Base-by-base conservation (phyloP, 768 basidiomycete species). In the Leccinum boreale region DNA sequence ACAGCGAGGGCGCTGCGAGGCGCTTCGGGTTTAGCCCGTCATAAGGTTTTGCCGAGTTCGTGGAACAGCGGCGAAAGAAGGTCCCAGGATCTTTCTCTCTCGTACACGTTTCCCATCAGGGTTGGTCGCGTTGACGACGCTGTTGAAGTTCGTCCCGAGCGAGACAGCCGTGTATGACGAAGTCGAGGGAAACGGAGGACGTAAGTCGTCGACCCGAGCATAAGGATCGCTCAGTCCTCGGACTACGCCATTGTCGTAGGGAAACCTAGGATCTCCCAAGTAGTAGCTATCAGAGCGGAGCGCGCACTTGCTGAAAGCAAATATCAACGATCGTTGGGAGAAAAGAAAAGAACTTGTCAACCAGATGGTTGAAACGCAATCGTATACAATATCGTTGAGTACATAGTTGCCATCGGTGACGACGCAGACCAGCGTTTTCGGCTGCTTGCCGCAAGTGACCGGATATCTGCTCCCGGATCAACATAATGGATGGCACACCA, bases 331-430 rank as follows among this genome's bases (percentile, higher is more conserved):
- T 61, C 7, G 35, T 19, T 14, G 64, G 59, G 39, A 61, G 56
- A 55, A 58, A 65, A 14, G 57, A 61, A 11, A 55, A 65, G 15
- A 10, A 29, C 14, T 60, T 57, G 50, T 44, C 15, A 55, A 49
- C 57, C 53, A 64, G 29, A 64, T 46, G 6, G 58, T 60, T 3
- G 62, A 62, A 5, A 39, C 33, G 33, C 33, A 35, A 35, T 14
- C 33, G 33, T 39, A 39, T 2, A 39, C 17, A 7, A 36, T 36
- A 3, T 36, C 15, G 15, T 15, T 36, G 35, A 36, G 35, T 17
- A 36, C 35, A 36, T 35, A 35, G 14, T 7, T 35, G 35, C 35
- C 35, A 35, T 15, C 35, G 35, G 35, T 15, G 35, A 36, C 12
- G 12, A 36, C 35, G 7, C 15, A 36, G 35, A 36, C 15, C 35